Base-by-base conservation (phyloP, 2,329 filamentous ascomycete genomes). In the Boeremia exigua region DNA sequence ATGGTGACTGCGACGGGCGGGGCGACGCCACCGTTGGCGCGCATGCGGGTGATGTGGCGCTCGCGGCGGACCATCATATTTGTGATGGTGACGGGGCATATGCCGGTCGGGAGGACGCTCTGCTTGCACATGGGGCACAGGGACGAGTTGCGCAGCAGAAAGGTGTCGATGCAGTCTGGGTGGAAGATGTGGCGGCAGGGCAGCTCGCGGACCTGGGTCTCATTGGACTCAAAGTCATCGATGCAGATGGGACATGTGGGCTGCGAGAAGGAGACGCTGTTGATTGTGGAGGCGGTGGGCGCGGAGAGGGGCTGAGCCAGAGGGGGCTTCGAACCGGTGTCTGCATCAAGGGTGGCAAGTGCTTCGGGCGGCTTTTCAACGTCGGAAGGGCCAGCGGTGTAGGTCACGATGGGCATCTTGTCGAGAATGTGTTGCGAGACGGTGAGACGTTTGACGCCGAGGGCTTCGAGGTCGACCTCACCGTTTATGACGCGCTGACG, bases 141-240 rank as follows among this genome's bases (percentile, higher is more conserved):
- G 15, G 91, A 96, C 70, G 90, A 96, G 70, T 89, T 88, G 50
- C 87, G 82, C 38, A 84, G 82, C 11, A 98, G 80, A 67, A 95
- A 96, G 19, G 88, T 84, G 69, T 98, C 93, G 61, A 98, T 93
- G 69, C 95, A 99, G 61, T 90, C 88, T 0, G 91, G 89, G 63
- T 99, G 94, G 75, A 93, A 99, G 53, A 98, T 94, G 72, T 99
- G 95, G 0, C 89, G 87, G 66, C 95, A 99, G 0, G 91, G 87
- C 2, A 98, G 81, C 75, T 97, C 90, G 51, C 92, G 89, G 51
- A 98, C 92, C 17, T 87, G 84, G 0, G 90, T 89, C 15, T 82
- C 77, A 33, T 85, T 84, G 14, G 86, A 83, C 27, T 89, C 82
- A 68, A 91, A 98, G 56, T 91, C 86, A 50, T 92, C 90, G 1